Base-by-base conservation (phyloP, 2,329 filamentous ascomycete species). In the Ramularia endophylla region DNA sequence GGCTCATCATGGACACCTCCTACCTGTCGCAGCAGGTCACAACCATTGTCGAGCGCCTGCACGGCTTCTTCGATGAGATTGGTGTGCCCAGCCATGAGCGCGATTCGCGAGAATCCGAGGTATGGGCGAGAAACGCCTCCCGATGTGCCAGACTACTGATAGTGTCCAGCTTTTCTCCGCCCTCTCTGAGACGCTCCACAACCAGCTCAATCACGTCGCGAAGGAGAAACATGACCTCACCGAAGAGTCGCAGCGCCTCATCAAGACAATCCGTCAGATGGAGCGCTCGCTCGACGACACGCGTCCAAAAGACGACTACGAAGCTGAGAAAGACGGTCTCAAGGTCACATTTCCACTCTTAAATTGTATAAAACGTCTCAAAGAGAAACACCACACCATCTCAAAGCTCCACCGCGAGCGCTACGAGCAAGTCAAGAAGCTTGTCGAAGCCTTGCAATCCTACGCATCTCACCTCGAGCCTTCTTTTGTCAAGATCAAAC, bases 61-160 rank as follows among this genome's bases (percentile, higher is more conserved):
- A 97, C 67, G 85, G 85, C 52, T 78, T 97, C 43, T 98, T 95
- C 60, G 92, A 98, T 65, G 90, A 98, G 63, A 98, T 98, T 59
- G 92, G 92, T 44, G 85, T 98, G n/a, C 80, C 90, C 19, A 80
- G 72, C 59, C 88, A 95, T 80, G 92, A 97, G 65, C 85, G 92
- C 59, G 88, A 97, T 62, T 75, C 79, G 36, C 78, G 92, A 58
- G 90, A 97, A 63, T 78, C 86, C 62, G 87, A 95, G 80, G 89
- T 94, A 71, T 60, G 75, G 22, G 58, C 37, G 45, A 19, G 12
- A 35, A 33, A 31, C 36, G 25, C 36, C 25, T 28, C 17, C 40
- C 28, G 13, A 41, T 18, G 15, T 43, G 18, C 30, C 12, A 28
- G 9, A 36, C 28, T 12, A 27, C 19, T 36, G 16, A 27, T n/a